These are phyloP conservation scores for Citrus glauca DNA, from an alignment of 345 rosid genomes.

Conservation along the genomic window DNA sequence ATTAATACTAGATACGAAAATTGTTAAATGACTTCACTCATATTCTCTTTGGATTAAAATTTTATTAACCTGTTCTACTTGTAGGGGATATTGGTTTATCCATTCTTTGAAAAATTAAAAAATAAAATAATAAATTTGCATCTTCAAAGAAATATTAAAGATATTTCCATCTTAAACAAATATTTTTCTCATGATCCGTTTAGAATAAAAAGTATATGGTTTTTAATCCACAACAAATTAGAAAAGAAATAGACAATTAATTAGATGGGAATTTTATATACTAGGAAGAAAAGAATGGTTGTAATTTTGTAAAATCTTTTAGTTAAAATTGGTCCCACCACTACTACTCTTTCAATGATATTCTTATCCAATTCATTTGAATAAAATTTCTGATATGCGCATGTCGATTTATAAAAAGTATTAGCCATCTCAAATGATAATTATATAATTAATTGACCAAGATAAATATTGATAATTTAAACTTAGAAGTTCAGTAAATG, in stretches of 20 bases:
- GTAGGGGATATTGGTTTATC: background rate
- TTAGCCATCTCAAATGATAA: no score
- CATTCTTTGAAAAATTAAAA: background rate
- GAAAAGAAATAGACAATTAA: background rate
- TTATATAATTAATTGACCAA: no score
- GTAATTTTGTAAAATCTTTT: background rate
- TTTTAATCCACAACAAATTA: background rate
- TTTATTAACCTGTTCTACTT: background rate
- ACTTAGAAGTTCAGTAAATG: no score
- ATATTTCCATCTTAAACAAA: background rate
- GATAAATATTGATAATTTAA: no score
- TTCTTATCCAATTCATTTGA: background rate
- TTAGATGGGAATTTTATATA: no score
- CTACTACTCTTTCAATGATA: background rate
- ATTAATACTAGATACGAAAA: background rate
- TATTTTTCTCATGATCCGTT: background rate
- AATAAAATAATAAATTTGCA: background rate
- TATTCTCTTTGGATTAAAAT: background rate
- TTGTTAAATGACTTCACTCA: background rate
- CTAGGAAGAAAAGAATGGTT: background rate
- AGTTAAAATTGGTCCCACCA: background rate
- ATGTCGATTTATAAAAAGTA: no score
- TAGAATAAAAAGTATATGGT: background rate
- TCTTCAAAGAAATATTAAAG: background rate
- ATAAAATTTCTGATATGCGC: background rate